Base-by-base conservation (phyloP, 2,329 filamentous ascomycete genomes). In the Calonectria pauciramosa region DNA sequence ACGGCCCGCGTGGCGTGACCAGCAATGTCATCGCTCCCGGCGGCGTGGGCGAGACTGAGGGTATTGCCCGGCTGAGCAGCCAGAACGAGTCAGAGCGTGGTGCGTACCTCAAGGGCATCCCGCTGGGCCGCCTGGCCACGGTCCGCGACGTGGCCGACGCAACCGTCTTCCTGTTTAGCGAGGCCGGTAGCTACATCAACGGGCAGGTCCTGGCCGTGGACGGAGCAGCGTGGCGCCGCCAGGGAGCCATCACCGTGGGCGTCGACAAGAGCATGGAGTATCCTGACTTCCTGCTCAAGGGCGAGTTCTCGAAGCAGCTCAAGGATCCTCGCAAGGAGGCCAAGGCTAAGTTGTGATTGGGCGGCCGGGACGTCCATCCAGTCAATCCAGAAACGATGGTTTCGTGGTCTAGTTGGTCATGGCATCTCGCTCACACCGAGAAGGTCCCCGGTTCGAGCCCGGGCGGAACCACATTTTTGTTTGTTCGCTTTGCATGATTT, bases 101-200 rank as follows among this genome's bases (percentile, higher is more conserved):
- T 30, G 78, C 84, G 47, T 82, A 85, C 65, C 82, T 80, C 6
- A 87, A 85, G 76, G 82, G 83, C 11, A 90, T 98, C 47, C 97
- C 97, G 0, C 86, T 93, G 2, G 95, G 95, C 1, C 90, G 96
- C 71, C 92, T 92, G 84, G 97, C 96, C 9, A 91, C 91, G 0
- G 92, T 98, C 32, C 94, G 94, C 77, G 96, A 99, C 82, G 96
- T 99, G 81, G 94, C 96, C 0, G 96, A 99, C 85, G 95, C 96
- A 1, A 98, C 96, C 0, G 91, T 99, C 0, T 99, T 93, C 81
- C 84, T 99, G 70, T 97, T 98, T 82, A 94, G 94, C 59, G 94
- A 98, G 59, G 92, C 95, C 0, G 96, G 93, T 0, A 95, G 93
- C 83, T 98, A 94, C 84, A 92, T 99, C 60, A 98, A 94, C 78